A percentile compares a stretch with the other conserved stretches of the same genome.
Conservation (phyloP, 257 asterid genomes). For the Penstemon eatonii region DNA sequence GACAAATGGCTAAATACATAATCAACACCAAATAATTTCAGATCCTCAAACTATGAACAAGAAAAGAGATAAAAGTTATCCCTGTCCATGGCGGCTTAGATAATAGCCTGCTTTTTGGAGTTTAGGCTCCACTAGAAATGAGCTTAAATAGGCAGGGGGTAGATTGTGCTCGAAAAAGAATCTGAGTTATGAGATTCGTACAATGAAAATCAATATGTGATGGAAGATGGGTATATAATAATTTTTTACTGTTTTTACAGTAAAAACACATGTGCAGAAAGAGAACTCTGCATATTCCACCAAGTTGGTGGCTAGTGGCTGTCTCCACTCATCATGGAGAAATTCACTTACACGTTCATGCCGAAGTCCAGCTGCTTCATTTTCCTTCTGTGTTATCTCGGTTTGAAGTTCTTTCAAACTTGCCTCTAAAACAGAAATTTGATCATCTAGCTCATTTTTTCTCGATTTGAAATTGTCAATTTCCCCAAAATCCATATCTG, state of each 20-base stretch:
- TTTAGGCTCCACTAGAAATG: not conserved
- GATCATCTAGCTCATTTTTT: slow-evolving; percentile 39
- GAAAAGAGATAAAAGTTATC: too few relatives aligned
- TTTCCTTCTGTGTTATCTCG: slow-evolving; percentile 39
- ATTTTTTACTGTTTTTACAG: too few relatives aligned
- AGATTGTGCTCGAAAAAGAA: too few relatives aligned
- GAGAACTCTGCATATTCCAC: too few relatives aligned
- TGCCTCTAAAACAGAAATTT: slow-evolving; percentile 28
- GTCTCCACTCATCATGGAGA: not conserved
- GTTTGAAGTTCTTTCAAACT: slow-evolving; percentile 36
- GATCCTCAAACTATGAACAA: not conserved
- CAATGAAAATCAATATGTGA: too few relatives aligned
- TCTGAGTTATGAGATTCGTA: too few relatives aligned
- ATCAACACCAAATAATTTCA: not conserved
- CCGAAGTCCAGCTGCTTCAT: slow-evolving; percentile 43
- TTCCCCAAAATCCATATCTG: slow-evolving; percentile 62
- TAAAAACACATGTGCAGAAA: too few relatives aligned
- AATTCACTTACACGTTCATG: slow-evolving; percentile 44
- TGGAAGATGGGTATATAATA: too few relatives aligned
- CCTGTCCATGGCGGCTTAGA: too few relatives aligned
- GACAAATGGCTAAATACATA: not conserved
- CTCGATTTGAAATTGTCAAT: slow-evolving; percentile 38
- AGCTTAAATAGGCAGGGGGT: too few relatives aligned
- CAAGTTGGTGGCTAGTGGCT: too few relatives aligned
- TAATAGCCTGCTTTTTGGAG: not conserved